Evolutionary conservation across 208 protist species (phyloP).

Genomic region (Leishmania turanica): DNA sequence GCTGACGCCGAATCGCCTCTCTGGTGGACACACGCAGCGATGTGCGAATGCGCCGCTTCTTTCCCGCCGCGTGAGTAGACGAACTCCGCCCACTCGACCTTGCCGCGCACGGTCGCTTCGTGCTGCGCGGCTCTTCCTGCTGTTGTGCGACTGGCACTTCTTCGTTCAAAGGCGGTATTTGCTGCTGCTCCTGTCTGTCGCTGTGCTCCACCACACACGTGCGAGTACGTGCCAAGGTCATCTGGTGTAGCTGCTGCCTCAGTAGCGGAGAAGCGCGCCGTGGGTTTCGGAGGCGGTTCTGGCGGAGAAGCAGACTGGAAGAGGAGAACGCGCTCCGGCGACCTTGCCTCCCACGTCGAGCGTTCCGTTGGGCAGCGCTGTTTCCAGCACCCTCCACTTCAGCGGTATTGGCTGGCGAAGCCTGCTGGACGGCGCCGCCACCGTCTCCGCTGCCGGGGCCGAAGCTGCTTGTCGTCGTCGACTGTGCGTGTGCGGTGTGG

Average conservation of each 20-base stretch:
- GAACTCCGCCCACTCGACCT: not conserved
- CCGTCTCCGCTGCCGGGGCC: not conserved
- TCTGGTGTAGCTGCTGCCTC: conserved; percentile 3
- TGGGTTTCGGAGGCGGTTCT: not conserved
- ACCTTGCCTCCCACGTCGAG: not conserved
- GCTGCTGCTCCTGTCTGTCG: conserved; percentile 1
- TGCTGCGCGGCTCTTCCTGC: not conserved
- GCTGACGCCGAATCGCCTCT: not conserved
- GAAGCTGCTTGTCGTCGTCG: not conserved
- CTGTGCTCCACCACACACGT: not conserved
- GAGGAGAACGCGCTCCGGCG: not conserved
- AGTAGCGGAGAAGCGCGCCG: not conserved
- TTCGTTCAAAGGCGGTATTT: not conserved
- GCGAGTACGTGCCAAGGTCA: not conserved
- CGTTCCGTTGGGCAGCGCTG: not conserved
- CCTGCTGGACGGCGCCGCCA: not conserved
- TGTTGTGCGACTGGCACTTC: not conserved
- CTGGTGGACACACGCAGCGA: conserved; percentile 1
- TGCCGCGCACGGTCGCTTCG: not conserved
- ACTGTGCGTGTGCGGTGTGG: not conserved
- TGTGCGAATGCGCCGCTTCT: conserved; percentile 4
- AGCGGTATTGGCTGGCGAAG: not conserved
- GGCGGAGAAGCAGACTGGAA: not conserved
- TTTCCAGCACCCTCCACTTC: not conserved
- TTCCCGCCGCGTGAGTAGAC: not conserved